phyloP scores from a whole-genome alignment of 2,329 filamentous ascomycete genomes.

The Chaetomium sp. region DNA sequence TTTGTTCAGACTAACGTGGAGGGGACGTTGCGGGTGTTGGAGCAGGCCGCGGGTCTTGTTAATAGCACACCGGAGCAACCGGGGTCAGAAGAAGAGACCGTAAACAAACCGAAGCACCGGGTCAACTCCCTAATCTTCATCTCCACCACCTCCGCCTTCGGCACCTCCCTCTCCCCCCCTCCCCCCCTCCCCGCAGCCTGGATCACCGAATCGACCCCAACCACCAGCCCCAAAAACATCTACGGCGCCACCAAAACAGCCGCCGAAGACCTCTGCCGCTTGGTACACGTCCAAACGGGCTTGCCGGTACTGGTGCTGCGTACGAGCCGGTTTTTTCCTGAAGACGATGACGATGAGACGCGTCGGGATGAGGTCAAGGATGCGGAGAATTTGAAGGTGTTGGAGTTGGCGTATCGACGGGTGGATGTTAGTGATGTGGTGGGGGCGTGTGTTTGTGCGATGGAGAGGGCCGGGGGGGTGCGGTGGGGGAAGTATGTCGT shows the following conservation, averaged over 20 bases:
- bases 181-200: constrained; percentile 35
- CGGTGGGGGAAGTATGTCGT: constrained; percentile 38
- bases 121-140: constrained; percentile 34
- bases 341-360: constrained; percentile 40
- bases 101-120: not conserved
- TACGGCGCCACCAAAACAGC: constrained; percentile 44
- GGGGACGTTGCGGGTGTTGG: constrained; percentile 37
- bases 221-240: constrained; percentile 41
- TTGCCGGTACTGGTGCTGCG: constrained; percentile 40
- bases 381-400: constrained; percentile 41
- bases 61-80: too few relatives aligned
- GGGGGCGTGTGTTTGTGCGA: constrained; percentile 34
- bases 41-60: constrained; percentile 28
- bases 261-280: constrained; percentile 41
- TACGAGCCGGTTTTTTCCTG: constrained; percentile 44
- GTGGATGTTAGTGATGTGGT: constrained; percentile 41
- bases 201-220: constrained; percentile 37
- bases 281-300: constrained; percentile 33
- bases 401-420: constrained; percentile 41
- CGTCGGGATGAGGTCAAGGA: constrained; percentile 29
- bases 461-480: constrained; percentile 28
- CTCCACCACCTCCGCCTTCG: constrained; percentile 42
- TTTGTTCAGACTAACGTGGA: constrained; percentile 41
- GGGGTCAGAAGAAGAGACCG: not conserved
- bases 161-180: constrained; percentile 33